A percentile compares a stretch with the other conserved stretches of the same genome.
Evolutionary conservation across 177 flowering plant species (phyloP).

Genomic region (Viscum album): DNA sequence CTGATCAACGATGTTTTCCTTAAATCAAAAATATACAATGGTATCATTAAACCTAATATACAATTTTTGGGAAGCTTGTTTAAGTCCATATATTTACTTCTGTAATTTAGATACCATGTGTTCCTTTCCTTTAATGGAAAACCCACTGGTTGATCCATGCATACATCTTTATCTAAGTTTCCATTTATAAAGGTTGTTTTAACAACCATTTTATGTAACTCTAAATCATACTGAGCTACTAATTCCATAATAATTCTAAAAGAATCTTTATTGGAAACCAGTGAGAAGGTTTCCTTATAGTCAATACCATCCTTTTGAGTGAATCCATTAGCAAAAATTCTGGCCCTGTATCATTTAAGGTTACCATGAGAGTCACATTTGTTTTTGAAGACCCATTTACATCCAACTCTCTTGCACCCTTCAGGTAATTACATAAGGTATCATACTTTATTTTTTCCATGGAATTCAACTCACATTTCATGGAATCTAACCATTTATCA

Average conservation of each 20-base stretch:
- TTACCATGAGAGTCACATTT: neutral
- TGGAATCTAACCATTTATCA: neutral
- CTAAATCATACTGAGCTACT: neutral
- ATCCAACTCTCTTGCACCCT: neutral
- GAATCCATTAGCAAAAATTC: neutral
- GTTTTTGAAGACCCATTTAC: conserved; percentile 1
- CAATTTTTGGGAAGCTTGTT: too few relatives aligned
- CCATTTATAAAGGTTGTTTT: too few relatives aligned
- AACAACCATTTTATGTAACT: neutral
- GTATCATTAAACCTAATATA: too few relatives aligned
- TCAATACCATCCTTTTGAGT: conserved; percentile 11
- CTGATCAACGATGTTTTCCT: too few relatives aligned
- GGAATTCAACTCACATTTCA: neutral
- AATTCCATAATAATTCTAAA: neutral
- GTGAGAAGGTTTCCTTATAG: conserved; percentile 10
- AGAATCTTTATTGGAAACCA: neutral
- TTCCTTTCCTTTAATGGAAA: too few relatives aligned
- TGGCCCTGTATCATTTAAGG: neutral
- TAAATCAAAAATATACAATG: too few relatives aligned
- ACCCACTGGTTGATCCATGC: too few relatives aligned
- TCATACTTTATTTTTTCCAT: neutral
- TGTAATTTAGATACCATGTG: too few relatives aligned
- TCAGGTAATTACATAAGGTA: neutral
- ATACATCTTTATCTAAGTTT: too few relatives aligned
- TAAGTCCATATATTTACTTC: too few relatives aligned